These are phyloP conservation scores for Xylaria digitata DNA, from an alignment of 2,329 filamentous ascomycete genomes.

Conservation along the genomic window DNA sequence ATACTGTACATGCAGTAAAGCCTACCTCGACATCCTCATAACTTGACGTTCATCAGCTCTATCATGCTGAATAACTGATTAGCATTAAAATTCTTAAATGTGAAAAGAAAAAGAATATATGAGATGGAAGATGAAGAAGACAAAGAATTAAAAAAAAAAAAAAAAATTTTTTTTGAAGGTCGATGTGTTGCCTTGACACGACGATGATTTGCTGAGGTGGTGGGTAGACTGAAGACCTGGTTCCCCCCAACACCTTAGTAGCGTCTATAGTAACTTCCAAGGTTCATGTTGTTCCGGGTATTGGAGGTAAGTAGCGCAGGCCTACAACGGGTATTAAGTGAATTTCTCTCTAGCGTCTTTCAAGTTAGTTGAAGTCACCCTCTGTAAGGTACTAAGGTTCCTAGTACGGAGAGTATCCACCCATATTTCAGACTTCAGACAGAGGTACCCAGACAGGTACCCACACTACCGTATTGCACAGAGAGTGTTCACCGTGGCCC, in stretches of 20 bases:
- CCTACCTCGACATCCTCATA: neutral
- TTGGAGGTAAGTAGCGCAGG: no score
- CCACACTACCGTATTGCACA: conserved; percentile 15
- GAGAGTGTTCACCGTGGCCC: conserved; percentile 19
- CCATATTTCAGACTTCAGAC: conserved; percentile 12
- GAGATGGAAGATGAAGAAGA: neutral
- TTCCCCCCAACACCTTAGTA: conserved; percentile 24
- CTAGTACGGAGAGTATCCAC: neutral
- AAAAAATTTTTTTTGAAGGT: neutral
- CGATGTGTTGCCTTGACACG: conserved; percentile 1
- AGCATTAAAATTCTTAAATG: neutral
- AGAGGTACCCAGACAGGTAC: neutral
- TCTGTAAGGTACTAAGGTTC: no score
- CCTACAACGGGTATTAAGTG: neutral
- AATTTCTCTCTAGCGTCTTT: conserved; percentile 17
- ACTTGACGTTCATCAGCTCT: neutral
- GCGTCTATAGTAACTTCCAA: neutral
- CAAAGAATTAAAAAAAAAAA: neutral
- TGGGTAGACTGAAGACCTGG: conserved; percentile 23
- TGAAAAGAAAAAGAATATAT: neutral
- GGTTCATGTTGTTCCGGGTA: neutral
- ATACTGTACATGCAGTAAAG: conserved; percentile 4
- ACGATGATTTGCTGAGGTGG: conserved; percentile 26
- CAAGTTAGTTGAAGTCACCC: no score
- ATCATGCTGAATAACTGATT: neutral